Evolutionary conservation across 1,139 yeast species (phyloP), one percentile per base, ranked within the genome.

Genomic region (Debaryomyces sp.): DNA sequence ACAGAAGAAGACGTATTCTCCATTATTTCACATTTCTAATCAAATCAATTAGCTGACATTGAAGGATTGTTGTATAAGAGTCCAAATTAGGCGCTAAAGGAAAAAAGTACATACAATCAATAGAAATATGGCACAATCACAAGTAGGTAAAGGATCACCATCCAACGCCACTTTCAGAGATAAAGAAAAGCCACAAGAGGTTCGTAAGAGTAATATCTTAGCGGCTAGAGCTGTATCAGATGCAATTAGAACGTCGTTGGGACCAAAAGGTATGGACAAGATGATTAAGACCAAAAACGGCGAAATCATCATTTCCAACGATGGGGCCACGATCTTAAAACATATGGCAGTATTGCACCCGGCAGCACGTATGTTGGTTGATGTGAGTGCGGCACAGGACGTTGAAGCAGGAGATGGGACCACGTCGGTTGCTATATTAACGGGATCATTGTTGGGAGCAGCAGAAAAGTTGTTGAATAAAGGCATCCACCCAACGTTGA

Each of bases 351-450:
- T 95, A 40, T 79, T 95, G 60, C 99, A 91, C 67, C 99, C 99
- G 2, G 99, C 97, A 2, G 99, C 99, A 2, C 86, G 92, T 63
- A 94, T 95, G 98, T 81, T 94, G 59, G 99, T 94, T 44, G 99
- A 95, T 66, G 90, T 95, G 26, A 87, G 96, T 54, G 97, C 94
- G 43, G 98, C 99, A 1, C 99, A 94, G 70, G 99, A 94, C 62
- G 87, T 92, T 32, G 99, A 92, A 67, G 98, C 99, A 21, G 99
- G 99, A 50, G 99, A 94, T 66, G 99, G 99, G 56, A 94, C 99
- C 39, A 94, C 99, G 0, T 86, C 97, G 1, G 99, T 94, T 34
- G 99, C 96, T 32, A 94, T 94, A 52, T 78, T 94, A 56, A 90
- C 98, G 4, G 99, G 99, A 27, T 94, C 97, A 6, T 74, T 94